These are phyloP conservation scores for Selenicereus undatus DNA, from an alignment of 148 eudicot species.

Conservation along the genomic window DNA sequence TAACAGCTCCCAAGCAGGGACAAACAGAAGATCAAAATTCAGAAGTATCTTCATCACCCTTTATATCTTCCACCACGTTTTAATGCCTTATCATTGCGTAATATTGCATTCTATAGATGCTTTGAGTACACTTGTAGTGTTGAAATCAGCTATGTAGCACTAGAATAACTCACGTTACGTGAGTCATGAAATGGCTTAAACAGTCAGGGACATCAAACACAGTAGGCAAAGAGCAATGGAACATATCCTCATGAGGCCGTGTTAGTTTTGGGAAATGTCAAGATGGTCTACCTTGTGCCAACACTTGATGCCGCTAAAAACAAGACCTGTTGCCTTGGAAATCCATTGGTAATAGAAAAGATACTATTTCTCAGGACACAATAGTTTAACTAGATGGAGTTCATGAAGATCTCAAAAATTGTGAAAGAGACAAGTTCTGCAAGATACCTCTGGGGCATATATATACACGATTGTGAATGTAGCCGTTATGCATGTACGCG, in stretches of 20 bases:
- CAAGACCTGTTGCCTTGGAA: neutral
- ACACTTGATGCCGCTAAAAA: neutral
- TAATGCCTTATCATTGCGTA: no score
- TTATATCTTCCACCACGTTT: no score
- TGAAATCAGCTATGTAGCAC: neutral
- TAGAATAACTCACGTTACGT: neutral
- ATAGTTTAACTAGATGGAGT: neutral
- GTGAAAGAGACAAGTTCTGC: neutral
- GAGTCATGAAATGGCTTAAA: neutral
- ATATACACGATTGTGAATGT: slow-evolving; percentile 68
- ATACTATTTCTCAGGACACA: neutral
- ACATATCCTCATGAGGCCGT: neutral
- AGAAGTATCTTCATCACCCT: no score
- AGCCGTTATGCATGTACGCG: slow-evolving; percentile 77
- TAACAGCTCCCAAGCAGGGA: no score
- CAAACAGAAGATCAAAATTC: no score
- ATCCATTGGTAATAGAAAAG: neutral
- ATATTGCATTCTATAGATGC: no score
- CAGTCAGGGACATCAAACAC: neutral
- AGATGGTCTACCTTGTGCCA: neutral
- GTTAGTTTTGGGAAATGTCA: neutral
- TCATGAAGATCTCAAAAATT: neutral
- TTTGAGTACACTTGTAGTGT: neutral
- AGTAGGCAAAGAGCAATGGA: neutral
- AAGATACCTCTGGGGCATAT: slow-evolving; percentile 81